A percentile compares a stretch with the other conserved stretches of the same genome.
phyloP scores from a whole-genome alignment of 2,329 filamentous ascomycete species.

The Proliferodiscus dingleyae region DNA sequence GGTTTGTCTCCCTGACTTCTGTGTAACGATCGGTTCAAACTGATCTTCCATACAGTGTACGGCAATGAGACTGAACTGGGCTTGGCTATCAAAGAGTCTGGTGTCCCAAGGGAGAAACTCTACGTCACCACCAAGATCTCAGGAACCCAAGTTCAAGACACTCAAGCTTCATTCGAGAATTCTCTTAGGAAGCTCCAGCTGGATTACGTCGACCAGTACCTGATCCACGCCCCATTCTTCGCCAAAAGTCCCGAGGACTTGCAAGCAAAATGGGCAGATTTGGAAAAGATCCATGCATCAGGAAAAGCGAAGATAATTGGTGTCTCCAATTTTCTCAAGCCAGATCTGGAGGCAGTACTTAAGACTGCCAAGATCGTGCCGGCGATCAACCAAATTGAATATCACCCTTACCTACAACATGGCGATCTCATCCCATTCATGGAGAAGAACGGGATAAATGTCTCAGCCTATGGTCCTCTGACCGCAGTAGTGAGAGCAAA shows the following conservation, averaged over 20 bases:
- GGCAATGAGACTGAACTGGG: slow-evolving; percentile 67
- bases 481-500: slow-evolving; percentile 44
- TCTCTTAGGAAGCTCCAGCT: slow-evolving; percentile 62
- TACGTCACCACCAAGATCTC: slow-evolving; percentile 61
- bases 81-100: slow-evolving; percentile 61
- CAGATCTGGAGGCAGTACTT: slow-evolving; percentile 51
- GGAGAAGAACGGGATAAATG: slow-evolving; percentile 51
- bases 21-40: neutral
- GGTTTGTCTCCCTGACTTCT: slow-evolving; percentile 35
- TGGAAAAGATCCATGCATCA: slow-evolving; percentile 61
- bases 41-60: slow-evolving; percentile 41
- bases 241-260: slow-evolving; percentile 45
- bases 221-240: slow-evolving; percentile 56
- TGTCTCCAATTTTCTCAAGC: slow-evolving; percentile 66
- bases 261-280: slow-evolving; percentile 53
- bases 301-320: slow-evolving; percentile 67
- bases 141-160: slow-evolving; percentile 29
- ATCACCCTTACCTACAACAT: slow-evolving; percentile 71
- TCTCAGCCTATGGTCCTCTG: slow-evolving; percentile 52
- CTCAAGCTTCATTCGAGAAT: slow-evolving; percentile 47
- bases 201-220: slow-evolving; percentile 69
- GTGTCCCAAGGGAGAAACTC: slow-evolving; percentile 61
- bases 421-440: slow-evolving; percentile 45
- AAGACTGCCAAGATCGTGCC: slow-evolving; percentile 57
- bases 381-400: slow-evolving; percentile 76